Percentiles rank a stretch among this genome's conserved stretches.
Evolutionary conservation across 2,329 filamentous ascomycete genomes (phyloP).

Genomic region (Ascochyta pisi): DNA sequence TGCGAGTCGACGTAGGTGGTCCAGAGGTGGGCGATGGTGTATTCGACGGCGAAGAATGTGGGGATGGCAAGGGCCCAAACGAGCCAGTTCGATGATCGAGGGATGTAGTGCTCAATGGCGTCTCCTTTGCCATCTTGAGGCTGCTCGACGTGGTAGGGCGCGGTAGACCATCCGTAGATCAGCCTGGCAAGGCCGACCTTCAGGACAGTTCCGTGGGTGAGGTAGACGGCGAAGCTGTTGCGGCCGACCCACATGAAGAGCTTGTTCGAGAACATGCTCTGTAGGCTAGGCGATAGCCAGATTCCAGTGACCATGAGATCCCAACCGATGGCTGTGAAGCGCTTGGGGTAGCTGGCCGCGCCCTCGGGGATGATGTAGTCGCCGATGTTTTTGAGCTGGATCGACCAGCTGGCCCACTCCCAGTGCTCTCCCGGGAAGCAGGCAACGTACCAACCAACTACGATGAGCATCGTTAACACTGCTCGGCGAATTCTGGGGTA

Average conservation of each 20-base stretch:
- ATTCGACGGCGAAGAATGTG: constrained; percentile 56
- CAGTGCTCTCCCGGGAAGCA: constrained; percentile 60
- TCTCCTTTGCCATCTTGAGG: constrained; percentile 50
- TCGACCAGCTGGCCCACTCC: constrained; percentile 59
- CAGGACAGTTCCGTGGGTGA: constrained; percentile 61
- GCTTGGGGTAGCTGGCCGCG: constrained; percentile 50
- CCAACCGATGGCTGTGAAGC: constrained; percentile 57
- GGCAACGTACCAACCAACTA: constrained; percentile 56
- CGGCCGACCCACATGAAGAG: constrained; percentile 62
- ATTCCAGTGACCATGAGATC: constrained; percentile 60
- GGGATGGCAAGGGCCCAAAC: constrained; percentile 54
- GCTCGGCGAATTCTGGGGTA: constrained; percentile 49
- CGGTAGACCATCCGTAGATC: constrained; percentile 59
- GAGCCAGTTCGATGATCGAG: constrained; percentile 47
- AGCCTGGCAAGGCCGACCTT: constrained; percentile 60
- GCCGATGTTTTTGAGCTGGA: constrained; percentile 51
- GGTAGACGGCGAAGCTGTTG: constrained; percentile 63
- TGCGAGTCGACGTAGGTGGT: constrained; percentile 60
- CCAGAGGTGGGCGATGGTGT: constrained; percentile 58
- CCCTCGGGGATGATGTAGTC: constrained; percentile 58
- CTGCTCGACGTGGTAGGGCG: constrained; percentile 51
- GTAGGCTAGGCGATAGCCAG: constrained; percentile 58
- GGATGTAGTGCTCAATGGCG: constrained; percentile 52
- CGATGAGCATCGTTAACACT: constrained; percentile 49
- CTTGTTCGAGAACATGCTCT: constrained; percentile 58